Conservation (phyloP, 2,329 filamentous ascomycete species). For the Conoideocrella luteorostrata region DNA sequence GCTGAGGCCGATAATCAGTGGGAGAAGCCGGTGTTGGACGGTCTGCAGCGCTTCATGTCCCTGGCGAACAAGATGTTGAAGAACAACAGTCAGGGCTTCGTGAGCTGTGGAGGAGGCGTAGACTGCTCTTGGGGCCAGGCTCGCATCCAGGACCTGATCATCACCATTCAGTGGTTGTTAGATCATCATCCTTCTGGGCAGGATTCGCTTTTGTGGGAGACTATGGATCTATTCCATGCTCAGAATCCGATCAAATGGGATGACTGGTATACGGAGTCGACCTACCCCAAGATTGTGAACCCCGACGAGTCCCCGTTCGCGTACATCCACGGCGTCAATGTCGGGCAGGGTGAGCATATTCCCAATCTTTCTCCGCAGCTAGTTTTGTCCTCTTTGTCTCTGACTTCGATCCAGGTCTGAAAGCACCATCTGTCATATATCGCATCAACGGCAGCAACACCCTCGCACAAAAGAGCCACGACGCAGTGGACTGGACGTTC, state of each 20-base stretch:
- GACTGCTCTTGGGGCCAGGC: slow-evolving; percentile 25
- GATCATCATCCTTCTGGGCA: slow-evolving; percentile 23
- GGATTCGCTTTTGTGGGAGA: slow-evolving; percentile 29
- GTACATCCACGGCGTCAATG: slow-evolving; percentile 36
- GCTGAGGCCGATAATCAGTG: slow-evolving; percentile 23
- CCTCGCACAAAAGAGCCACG: slow-evolving; percentile 28
- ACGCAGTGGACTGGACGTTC: slow-evolving; percentile 30
- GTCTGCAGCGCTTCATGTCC: slow-evolving; percentile 21
- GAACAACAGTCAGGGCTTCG: slow-evolving; percentile 44
- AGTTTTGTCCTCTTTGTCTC: too few species aligned
- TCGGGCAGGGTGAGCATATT: slow-evolving; percentile 30
- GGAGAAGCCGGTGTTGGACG: slow-evolving; percentile 14
- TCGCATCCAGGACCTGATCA: slow-evolving; percentile 32
- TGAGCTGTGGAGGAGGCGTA: slow-evolving; percentile 35
- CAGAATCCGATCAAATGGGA: slow-evolving; percentile 23
- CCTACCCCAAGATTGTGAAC: slow-evolving; percentile 15
- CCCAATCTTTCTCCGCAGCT: too few species aligned
- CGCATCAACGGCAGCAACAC: slow-evolving; percentile 30
- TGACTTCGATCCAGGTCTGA: slow-evolving; percentile 24
- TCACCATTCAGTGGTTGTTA: slow-evolving; percentile 33
- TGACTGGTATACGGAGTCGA: slow-evolving; percentile 19
- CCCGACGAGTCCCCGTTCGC: slow-evolving; percentile 16
- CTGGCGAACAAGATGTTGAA: slow-evolving; percentile 49
- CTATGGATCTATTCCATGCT: slow-evolving; percentile 32
- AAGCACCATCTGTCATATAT: slow-evolving; percentile 33